Evolutionary conservation across 495 filamentous ascomycete genomes (phyloP), one percentile per base, ranked within the genome.

Genomic region (Penicillium psychrofluorescens): DNA sequence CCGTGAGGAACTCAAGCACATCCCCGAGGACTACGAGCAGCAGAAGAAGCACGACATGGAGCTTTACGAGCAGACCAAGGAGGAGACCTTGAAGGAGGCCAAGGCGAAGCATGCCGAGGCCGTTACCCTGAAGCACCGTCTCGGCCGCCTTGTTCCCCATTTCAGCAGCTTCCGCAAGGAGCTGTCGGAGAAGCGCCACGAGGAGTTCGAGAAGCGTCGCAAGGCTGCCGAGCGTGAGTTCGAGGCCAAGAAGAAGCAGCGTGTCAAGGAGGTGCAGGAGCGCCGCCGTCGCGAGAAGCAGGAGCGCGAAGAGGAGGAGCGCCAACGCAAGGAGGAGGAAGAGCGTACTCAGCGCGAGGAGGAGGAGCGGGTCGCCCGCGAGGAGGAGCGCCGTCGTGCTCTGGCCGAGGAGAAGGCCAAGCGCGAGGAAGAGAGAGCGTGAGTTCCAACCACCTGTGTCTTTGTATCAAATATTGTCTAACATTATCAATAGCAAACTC

Each of bases 151-250:
- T 38, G 80, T 97, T 43, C 78, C 79, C 7, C 61, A 69, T 29
- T 98, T 95, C 69, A 88, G 87, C 63, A 73, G 62, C 16, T 97
- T 95, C 79, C 77, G 83, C 50, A 72, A 83, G 46, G 78, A 84
- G 29, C 74, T 96, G 27, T 83, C 84, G 40, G 83, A 90, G 59
- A 83, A 88, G 58, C 85, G 92, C 51, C 86, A 88, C 56, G 86
- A 95, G 53, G 87, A 97, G 64, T 97, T 97, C 56, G 94, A 97
- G 76, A 88, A 85, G 71, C 81, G 90, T 39, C 83, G 86, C 58
- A 87, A 83, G 66, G 80, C 84, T 54, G 92, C 92, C 29, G 86
- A 95, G 72, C 80, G 80, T 40, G 91, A 97, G 54, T 78, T 94
- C 40, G 82, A 95, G 71, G 81, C 80, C 64, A 87, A 91, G 70